These are phyloP conservation scores for Candida schatavii DNA, from an alignment of 805 yeast species.

Conservation along the genomic window DNA sequence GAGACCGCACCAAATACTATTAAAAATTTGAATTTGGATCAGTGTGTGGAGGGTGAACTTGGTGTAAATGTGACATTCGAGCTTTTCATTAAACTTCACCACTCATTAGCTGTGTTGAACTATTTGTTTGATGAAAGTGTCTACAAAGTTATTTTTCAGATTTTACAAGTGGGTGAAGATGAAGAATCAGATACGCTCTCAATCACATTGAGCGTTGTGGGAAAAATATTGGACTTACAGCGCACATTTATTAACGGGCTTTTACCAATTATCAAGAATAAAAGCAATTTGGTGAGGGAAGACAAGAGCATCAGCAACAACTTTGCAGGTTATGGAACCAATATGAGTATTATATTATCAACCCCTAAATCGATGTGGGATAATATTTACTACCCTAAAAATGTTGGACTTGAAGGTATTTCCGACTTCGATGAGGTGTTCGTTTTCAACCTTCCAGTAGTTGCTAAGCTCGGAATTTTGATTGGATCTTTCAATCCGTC, in stretches of 20 bases:
- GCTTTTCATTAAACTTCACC: conserved; percentile 56
- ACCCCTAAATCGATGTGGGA: conserved; percentile 23
- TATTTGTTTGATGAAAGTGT: conserved; percentile 60
- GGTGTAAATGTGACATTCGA: conserved; percentile 16
- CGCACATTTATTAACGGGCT: conserved; percentile 56
- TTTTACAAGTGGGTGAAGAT: conserved; percentile 53
- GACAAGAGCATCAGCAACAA: conserved; percentile 6
- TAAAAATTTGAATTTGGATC: conserved; percentile 19
- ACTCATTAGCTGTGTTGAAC: conserved; percentile 63
- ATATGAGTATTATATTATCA: conserved; percentile 24
- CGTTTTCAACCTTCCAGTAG: conserved; percentile 63
- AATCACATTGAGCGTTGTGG: conserved; percentile 43
- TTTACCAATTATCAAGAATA: conserved; percentile 46
- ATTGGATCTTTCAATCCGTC: conserved; percentile 54
- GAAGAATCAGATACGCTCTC: conserved; percentile 33
- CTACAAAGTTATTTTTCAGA: conserved; percentile 52
- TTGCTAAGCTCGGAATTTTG: conserved; percentile 74
- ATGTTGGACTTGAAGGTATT: conserved; percentile 57
- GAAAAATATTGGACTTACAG: conserved; percentile 50
- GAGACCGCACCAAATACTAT: conserved; percentile 49
- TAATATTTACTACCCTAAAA: conserved; percentile 37
- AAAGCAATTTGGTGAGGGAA: conserved; percentile 16
- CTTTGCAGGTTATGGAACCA: conserved; percentile 24
- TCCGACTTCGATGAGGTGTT: conserved; percentile 70
- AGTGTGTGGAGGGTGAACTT: neutral